Evolutionary conservation across 345 rosid genomes (phyloP).

Genomic region (Salix udensis): DNA sequence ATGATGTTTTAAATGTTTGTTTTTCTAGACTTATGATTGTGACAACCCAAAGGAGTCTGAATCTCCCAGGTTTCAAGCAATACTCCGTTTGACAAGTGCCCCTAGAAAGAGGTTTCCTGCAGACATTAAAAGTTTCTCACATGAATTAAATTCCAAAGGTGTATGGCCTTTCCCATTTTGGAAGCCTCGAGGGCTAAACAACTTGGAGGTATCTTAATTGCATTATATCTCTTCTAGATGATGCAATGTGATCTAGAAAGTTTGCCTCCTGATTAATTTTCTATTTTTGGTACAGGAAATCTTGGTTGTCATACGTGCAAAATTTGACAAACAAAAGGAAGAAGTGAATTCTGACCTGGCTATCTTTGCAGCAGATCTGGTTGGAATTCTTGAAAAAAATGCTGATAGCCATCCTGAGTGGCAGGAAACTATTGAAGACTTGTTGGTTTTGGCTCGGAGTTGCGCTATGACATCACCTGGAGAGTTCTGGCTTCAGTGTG

Average conservation of each 20-base stretch:
- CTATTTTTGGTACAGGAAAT: slow-evolving; percentile 53
- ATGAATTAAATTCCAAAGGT: slow-evolving; percentile 96
- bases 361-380: slow-evolving; percentile 91
- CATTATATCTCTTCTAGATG: background rate
- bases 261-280: slow-evolving; percentile 23
- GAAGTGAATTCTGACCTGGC: slow-evolving; percentile 99
- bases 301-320: slow-evolving; percentile 74
- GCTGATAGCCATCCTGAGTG: slow-evolving; percentile 96
- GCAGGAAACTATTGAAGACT: slow-evolving; percentile 97
- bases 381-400: slow-evolving; percentile 94
- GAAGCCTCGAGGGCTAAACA: slow-evolving; percentile 87
- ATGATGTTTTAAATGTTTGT: slow-evolving; percentile 25
- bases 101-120: slow-evolving; percentile 89
- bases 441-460: slow-evolving; percentile 89
- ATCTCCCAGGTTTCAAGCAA: slow-evolving; percentile 98
- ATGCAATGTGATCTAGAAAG: slow-evolving; percentile 4
- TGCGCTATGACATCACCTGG: slow-evolving; percentile 91
- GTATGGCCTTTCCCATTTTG: slow-evolving; percentile 94
- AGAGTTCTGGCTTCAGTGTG: slow-evolving; percentile 99
- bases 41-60: slow-evolving; percentile 93
- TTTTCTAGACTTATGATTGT: slow-evolving; percentile 58
- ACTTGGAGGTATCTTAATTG: slow-evolving; percentile 62
- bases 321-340: slow-evolving; percentile 98
- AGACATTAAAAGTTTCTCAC: slow-evolving; percentile 99
- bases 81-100: slow-evolving; percentile 93